Conservation (phyloP, 2,329 filamentous ascomycete species). For the Arachnopeziza araneosa region DNA sequence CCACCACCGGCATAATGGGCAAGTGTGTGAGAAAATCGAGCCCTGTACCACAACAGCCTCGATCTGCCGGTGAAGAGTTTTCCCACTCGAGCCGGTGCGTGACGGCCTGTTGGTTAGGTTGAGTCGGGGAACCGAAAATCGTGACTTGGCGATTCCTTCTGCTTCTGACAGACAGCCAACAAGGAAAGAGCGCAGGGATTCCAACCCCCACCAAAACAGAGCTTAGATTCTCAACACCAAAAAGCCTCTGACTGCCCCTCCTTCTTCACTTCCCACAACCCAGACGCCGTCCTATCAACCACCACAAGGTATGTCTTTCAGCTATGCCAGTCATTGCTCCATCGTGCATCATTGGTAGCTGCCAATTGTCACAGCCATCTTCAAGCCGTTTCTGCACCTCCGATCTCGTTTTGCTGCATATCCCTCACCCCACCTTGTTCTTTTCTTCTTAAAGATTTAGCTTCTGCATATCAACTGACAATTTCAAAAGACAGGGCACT, state of each 20-base stretch:
- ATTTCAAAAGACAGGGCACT: not conserved
- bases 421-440: constrained; percentile 20
- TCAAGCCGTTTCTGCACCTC: constrained; percentile 7
- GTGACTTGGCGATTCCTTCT: not conserved
- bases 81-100: too few species aligned
- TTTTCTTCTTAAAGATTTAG: constrained; percentile 15
- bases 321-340: not conserved
- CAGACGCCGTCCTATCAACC: not conserved
- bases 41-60: too few species aligned
- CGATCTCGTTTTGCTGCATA: constrained; percentile 13
- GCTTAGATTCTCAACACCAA: not conserved
- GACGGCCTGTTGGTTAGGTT: not conserved
- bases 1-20: too few species aligned
- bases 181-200: not conserved
- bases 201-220: not conserved
- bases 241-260: not conserved
- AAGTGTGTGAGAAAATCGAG: too few species aligned
- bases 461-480: not conserved
- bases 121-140: not conserved
- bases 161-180: not conserved
- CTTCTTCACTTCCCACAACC: not conserved
- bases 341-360: not conserved
- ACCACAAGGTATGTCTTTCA: not conserved
- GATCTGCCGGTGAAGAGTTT: too few species aligned
- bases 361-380: not conserved